Conservation (phyloP, 768 basidiomycete species). For the Dictyophora rubrovolvata region DNA sequence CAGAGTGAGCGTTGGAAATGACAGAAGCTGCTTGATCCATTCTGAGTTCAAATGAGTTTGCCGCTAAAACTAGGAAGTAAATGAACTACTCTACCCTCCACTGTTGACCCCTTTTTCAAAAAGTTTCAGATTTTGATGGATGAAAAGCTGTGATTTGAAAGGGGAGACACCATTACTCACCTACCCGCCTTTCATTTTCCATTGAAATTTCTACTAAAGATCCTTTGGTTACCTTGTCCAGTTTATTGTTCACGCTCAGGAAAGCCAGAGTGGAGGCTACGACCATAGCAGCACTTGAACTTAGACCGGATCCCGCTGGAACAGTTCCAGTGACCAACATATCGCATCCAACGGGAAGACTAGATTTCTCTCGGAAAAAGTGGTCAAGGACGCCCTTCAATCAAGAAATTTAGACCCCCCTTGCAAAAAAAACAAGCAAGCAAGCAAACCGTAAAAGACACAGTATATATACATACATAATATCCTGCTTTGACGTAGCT, state of each 20-base stretch:
- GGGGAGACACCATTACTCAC: slow-evolving; percentile 22
- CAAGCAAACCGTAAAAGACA: not conserved
- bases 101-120: slow-evolving; percentile 50
- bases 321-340: slow-evolving; percentile 73
- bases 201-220: slow-evolving; percentile 71
- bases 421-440: too few relatives aligned
- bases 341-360: slow-evolving; percentile 51
- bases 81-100: slow-evolving; percentile 47
- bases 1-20: slow-evolving; percentile 58
- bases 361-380: slow-evolving; percentile 32
- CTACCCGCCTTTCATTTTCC: slow-evolving; percentile 77
- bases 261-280: slow-evolving; percentile 79
- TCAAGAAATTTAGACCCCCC: not conserved
- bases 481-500: slow-evolving; percentile 84
- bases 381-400: slow-evolving; percentile 56
- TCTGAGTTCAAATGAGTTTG: slow-evolving; percentile 24
- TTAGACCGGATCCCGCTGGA: slow-evolving; percentile 79
- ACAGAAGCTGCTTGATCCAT: slow-evolving; percentile 92
- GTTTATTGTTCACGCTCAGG: slow-evolving; percentile 64
- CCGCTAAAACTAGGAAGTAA: slow-evolving; percentile 1
- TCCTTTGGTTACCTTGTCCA: slow-evolving; percentile 46
- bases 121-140: not conserved
- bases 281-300: slow-evolving; percentile 85
- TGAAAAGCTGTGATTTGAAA: not conserved
- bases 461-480: slow-evolving; percentile 39